Conservation (phyloP, 805 yeast genomes). For the Schwanniomyces sp. region DNA sequence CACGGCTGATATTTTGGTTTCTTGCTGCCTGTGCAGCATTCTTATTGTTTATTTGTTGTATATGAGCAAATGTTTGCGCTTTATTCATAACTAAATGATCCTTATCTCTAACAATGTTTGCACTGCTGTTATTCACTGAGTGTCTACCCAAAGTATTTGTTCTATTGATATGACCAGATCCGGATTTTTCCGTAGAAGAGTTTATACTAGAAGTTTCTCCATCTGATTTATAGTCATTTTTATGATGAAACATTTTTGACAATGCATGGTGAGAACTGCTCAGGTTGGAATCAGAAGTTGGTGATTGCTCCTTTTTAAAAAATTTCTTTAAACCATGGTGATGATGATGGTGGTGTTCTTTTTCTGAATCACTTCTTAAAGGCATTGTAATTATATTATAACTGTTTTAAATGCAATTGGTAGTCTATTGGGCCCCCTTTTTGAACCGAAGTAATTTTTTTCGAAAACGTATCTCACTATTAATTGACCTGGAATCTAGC, state of each 20-base stretch:
- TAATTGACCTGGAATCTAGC: no score
- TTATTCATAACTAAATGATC: conserved; percentile 17
- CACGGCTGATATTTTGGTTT: conserved; percentile 10
- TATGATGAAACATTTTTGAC: conserved; percentile 20
- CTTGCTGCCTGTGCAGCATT: conserved; percentile 20
- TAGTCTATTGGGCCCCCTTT: no score
- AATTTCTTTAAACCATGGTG: conserved; percentile 19
- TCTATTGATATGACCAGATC: conserved; percentile 7
- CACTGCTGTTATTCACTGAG: conserved; percentile 16
- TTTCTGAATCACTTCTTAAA: neutral
- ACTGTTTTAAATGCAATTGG: no score
- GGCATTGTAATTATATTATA: neutral
- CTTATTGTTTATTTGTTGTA: conserved; percentile 30
- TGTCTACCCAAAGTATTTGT: conserved; percentile 18
- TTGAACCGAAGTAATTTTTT: no score
- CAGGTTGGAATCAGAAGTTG: conserved; percentile 6
- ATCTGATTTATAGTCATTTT: conserved; percentile 6
- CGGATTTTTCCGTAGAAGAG: neutral
- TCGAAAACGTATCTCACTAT: no score
- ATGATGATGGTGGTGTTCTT: conserved; percentile 2
- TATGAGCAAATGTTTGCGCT: conserved; percentile 39
- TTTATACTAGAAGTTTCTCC: neutral
- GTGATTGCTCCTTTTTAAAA: conserved; percentile 18
- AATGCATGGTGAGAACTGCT: conserved; percentile 14
- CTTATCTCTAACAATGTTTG: conserved; percentile 5